Percentiles rank a stretch among this genome's conserved stretches.
These are phyloP conservation scores for Rhexocercosporidium sp. DNA, from an alignment of 2,329 filamentous ascomycete genomes.

Conservation along the genomic window DNA sequence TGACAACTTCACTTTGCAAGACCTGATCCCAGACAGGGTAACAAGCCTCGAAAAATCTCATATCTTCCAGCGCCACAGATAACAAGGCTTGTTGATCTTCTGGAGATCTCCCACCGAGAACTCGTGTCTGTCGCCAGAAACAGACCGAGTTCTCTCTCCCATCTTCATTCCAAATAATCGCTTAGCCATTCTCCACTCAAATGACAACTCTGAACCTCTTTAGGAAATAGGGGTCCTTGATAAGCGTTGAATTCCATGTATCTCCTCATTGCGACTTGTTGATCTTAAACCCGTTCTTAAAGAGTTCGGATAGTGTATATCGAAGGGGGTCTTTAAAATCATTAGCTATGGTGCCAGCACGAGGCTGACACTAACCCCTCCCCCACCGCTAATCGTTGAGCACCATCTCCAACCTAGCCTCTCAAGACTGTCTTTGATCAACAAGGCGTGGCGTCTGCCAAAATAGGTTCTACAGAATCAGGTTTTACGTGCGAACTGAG, in stretches of 20 bases:
- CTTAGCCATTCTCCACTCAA: neutral
- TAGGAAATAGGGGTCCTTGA: neutral
- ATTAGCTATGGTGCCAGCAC: neutral
- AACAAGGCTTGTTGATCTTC: neutral
- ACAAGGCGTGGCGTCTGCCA: conserved; percentile 1
- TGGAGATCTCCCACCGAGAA: neutral
- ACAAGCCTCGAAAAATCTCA: neutral
- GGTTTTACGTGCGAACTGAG: neutral
- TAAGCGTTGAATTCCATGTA: neutral
- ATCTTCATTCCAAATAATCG: neutral
- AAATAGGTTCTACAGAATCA: neutral
- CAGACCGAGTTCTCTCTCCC: neutral
- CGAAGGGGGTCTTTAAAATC: neutral
- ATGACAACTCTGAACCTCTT: neutral
- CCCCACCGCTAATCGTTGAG: conserved; percentile 5
- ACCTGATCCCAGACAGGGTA: no score
- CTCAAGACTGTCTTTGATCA: neutral
- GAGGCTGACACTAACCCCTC: neutral
- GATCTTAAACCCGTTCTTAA: neutral
- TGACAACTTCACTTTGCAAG: neutral
- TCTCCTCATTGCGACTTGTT: neutral
- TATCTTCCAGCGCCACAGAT: neutral
- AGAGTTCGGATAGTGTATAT: neutral
- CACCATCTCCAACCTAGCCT: neutral
- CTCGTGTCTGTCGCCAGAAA: neutral